phyloP scores from a whole-genome alignment of 2,329 filamentous ascomycete species.

The Ophiosphaerella narmari region DNA sequence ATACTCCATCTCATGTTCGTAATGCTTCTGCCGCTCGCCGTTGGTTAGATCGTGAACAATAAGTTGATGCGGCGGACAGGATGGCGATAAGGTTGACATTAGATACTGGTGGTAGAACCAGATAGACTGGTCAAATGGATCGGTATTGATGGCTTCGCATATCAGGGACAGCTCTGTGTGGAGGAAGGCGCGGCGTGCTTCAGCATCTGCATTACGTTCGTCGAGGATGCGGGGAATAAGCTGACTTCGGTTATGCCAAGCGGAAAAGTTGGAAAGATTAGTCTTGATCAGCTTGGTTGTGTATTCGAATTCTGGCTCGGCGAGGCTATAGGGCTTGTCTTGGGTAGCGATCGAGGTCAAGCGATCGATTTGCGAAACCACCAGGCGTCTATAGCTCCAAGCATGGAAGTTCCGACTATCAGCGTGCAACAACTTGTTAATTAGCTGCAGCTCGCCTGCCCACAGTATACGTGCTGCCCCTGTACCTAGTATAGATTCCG shows the following conservation, averaged over 20 bases:
- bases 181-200: conserved; percentile 69
- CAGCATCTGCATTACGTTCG: conserved; percentile 68
- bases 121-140: conserved; percentile 90
- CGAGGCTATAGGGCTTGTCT: conserved; percentile 59
- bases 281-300: conserved; percentile 83
- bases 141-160: conserved; percentile 78
- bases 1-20: conserved; percentile 72
- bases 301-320: conserved; percentile 82
- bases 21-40: conserved; percentile 67
- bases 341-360: conserved; percentile 19
- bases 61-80: conserved; percentile 56
- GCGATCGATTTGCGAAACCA: conserved; percentile 77
- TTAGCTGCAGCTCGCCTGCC: conserved; percentile 80
- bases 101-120: conserved; percentile 97
- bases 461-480: conserved; percentile 69
- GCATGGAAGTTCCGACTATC: conserved; percentile 96
- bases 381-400: conserved; percentile 85
- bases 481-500: conserved; percentile 65
- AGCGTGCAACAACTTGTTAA: conserved; percentile 82
- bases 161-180: conserved; percentile 78
- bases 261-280: conserved; percentile 95
- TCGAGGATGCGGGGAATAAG: conserved; percentile 77
- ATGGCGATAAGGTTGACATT: conserved; percentile 65
- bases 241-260: conserved; percentile 90
- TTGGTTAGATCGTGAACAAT: conserved; percentile 68